Base-by-base conservation (phyloP, 441 rosid species). In the Viola pubescens region DNA sequence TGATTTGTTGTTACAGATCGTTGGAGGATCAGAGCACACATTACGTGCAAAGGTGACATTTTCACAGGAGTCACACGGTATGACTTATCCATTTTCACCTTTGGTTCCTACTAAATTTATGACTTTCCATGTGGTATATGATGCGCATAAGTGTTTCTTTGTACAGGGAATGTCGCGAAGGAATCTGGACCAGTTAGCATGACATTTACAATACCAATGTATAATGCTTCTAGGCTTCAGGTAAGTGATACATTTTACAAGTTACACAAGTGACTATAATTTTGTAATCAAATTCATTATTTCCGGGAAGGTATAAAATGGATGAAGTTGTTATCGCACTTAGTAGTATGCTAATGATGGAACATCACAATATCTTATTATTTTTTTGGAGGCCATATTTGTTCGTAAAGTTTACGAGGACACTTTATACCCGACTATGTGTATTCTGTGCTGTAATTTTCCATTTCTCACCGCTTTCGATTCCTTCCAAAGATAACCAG, bases 141-240 rank as follows among this genome's bases (percentile, higher is more conserved):
- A 65, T 45, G 37, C 7, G 39, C 9, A 26, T n/a, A 4, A 66
- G 37, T 56, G 42, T 72, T 65, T 56, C 52, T 63, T 60, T 12
- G 46, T 70, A 26, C 85, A 94, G 99, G 94, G 64, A 94, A 94
- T 73, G 81, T 94, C 63, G 81, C 88, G 2, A 88, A 86, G 75
- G 99, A 94, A 77, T 83, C 88, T 73, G 99, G 97, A 66, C 97
- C 98, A 4, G 95, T 94, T 39, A 94, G 91, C 84, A 86, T 89
- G 97, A 94, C 88, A 9, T 94, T 94, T 81, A 86, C 90, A 1
- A 89, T 94, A 73, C 98, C 97, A 1, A 94, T 90, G 99, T 85
- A 86, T 79, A 94, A 89, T 77, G 86, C 73, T 68, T 94, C 99
- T 42, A 80, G 77, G 67, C 91, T 94, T 67, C 98, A 94, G 95